These are phyloP conservation scores for Hydnum rufescens DNA, from an alignment of 768 basidiomycete genomes.

Conservation along the genomic window DNA sequence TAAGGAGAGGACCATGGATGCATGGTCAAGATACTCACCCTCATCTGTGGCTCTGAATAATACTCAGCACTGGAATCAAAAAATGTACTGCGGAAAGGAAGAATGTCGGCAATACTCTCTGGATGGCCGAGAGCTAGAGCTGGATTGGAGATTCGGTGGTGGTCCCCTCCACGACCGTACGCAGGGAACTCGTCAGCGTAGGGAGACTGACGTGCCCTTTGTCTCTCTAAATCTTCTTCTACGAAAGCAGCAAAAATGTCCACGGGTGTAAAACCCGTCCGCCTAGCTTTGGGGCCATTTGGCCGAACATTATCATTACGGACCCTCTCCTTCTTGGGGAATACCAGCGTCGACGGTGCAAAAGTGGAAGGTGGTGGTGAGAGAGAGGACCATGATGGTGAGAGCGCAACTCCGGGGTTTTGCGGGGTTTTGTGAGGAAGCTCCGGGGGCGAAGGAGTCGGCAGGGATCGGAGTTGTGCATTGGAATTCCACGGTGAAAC, in stretches of 20 bases:
- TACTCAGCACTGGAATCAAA: constrained; percentile 96
- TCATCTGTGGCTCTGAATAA: constrained; percentile 97
- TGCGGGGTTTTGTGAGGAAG: too few relatives aligned
- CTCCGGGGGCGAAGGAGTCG: too few relatives aligned
- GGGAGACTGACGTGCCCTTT: constrained; percentile 46
- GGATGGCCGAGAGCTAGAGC: background rate
- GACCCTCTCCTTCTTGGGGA: background rate
- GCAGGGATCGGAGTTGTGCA: background rate
- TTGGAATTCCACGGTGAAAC: background rate
- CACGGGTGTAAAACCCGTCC: constrained; percentile 41
- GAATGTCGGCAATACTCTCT: constrained; percentile 27
- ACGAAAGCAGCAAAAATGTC: constrained; percentile 78
- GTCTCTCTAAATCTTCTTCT: constrained; percentile 86
- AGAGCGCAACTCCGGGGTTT: constrained; percentile 22
- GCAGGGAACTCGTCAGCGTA: too few relatives aligned
- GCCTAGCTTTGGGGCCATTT: background rate
- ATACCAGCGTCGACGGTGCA: constrained; percentile 11
- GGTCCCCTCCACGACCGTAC: too few relatives aligned
- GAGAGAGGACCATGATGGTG: constrained; percentile 22
- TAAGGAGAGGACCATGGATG: constrained; percentile 9
- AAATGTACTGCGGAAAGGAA: constrained; percentile 80
- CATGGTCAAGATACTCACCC: constrained; percentile 31
- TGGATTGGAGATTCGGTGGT: too few relatives aligned
- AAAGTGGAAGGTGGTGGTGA: background rate
- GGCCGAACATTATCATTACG: background rate